phyloP scores from a whole-genome alignment of 1,284 basidiomycete species.

The Heliocybe sulcata region DNA sequence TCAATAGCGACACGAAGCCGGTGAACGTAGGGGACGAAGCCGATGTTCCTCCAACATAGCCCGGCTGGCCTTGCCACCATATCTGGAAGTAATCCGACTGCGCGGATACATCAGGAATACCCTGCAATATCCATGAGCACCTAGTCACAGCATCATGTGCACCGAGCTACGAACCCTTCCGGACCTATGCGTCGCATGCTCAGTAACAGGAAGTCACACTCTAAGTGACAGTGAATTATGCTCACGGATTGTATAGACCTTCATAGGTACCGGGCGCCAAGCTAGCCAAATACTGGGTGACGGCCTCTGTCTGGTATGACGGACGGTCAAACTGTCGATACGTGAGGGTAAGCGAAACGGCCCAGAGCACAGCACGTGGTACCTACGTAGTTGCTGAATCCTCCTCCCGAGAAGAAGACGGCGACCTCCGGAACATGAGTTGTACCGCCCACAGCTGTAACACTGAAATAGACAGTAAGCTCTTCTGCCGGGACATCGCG shows the following conservation, averaged over 20 bases:
- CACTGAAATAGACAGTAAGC: slow-evolving; percentile 20
- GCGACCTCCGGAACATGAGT: slow-evolving; percentile 16
- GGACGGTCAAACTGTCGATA: slow-evolving; percentile 23
- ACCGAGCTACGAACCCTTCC: slow-evolving; percentile 2
- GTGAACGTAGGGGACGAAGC: slow-evolving; percentile 45
- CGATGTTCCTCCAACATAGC: slow-evolving; percentile 41
- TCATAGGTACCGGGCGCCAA: slow-evolving; percentile 3
- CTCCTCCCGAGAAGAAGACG: slow-evolving; percentile 19
- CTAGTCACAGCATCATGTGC: slow-evolving; percentile 7
- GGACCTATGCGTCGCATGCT: background rate
- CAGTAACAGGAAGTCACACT: background rate
- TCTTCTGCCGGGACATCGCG: background rate
- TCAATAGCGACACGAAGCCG: slow-evolving; percentile 44
- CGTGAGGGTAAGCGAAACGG: background rate
- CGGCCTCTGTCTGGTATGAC: slow-evolving; percentile 20
- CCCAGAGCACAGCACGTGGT: background rate
- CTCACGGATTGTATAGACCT: slow-evolving; percentile 5
- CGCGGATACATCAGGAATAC: slow-evolving; percentile 32
- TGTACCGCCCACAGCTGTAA: slow-evolving; percentile 27
- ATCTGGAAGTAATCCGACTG: slow-evolving; percentile 26
- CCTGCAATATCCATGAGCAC: background rate
- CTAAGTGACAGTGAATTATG: background rate
- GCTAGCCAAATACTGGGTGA: slow-evolving; percentile 16
- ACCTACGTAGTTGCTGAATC: slow-evolving; percentile 37
- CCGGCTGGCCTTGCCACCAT: slow-evolving; percentile 16